Evolutionary conservation across 2,329 filamentous ascomycete genomes (phyloP), one percentile per base, ranked within the genome.

Genomic region (Parastagonospora avenae): DNA sequence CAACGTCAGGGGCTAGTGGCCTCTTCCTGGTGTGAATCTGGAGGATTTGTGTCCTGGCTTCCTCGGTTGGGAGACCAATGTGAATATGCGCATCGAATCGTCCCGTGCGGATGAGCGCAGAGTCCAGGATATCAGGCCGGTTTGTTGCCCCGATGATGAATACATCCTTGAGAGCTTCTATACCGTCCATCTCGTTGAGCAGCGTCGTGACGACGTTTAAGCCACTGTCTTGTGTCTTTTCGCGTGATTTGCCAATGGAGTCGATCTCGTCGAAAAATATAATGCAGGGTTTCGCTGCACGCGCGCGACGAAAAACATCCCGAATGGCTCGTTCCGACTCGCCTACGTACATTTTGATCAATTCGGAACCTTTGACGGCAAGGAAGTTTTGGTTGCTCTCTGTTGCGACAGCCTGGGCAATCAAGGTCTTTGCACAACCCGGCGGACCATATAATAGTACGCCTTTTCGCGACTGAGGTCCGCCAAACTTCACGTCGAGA

Each of bases 251-350:
- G 32, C 81, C 89, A 56, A 97, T 93, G 4, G 90, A 87, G 75
- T 97, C 92, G 63, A 97, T 94, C 73, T 97, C 92, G 71, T 97
- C 92, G 60, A 97, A 96, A 80, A 97, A 97, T 64, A 97, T 92
- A 74, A 97, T 93, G 70, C 90, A 92, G 0, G 93, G 93, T 44
- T 87, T 86, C 8, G 92, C 92, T n/a, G 88, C 87, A 36, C 89
- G 83, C 1, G 93, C 93, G 62, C 92, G 90, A 46, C 87, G 83
- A 71, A 97, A 97, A 1, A 97, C 85, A 48, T 91, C 89, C 32
- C 93, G 86, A 36, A 97, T 83, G 7, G 89, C 87, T 9, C 91
- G 85, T 76, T 97, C 93, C 2, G 92, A 93, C 73, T 97, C 93
- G 54, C 93, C 93, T 14, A 97, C 92, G 74, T 97, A 97, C 90